Percentiles rank a stretch among this genome's conserved stretches.
Conservation (phyloP, 176 grass and related monocot genomes). For the Carex scoparia region DNA sequence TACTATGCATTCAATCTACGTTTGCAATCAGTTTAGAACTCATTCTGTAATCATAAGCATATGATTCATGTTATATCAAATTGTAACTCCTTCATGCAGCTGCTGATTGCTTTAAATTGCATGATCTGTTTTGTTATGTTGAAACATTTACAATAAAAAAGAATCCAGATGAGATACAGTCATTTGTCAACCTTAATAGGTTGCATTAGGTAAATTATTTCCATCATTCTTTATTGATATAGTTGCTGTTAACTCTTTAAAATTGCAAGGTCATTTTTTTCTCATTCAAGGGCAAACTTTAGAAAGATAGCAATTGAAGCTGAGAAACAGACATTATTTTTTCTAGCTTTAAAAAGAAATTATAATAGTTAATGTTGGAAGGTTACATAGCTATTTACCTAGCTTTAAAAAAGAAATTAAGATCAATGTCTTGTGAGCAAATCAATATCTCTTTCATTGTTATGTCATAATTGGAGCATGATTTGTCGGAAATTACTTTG, state of each 20-base stretch:
- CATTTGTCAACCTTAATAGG: background rate
- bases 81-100: background rate
- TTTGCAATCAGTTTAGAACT: constrained; percentile 1
- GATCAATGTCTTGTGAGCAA: background rate
- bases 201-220: background rate
- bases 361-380: background rate
- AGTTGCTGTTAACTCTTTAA: background rate
- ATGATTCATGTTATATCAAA: background rate
- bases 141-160: background rate
- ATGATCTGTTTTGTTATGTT: background rate
- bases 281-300: background rate
- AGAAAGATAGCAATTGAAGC: background rate
- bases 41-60: background rate
- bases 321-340: background rate
- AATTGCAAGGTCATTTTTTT: background rate
- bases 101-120: background rate
- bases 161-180: background rate
- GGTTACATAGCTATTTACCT: background rate
- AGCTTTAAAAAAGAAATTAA: background rate
- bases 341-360: background rate
- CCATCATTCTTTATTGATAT: background rate
- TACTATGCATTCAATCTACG: background rate
- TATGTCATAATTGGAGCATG: background rate
- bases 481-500: background rate
- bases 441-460: background rate